Evolutionary conservation across 148 eudicot species (phyloP).

Genomic region (Vaccinium myrtillus): DNA sequence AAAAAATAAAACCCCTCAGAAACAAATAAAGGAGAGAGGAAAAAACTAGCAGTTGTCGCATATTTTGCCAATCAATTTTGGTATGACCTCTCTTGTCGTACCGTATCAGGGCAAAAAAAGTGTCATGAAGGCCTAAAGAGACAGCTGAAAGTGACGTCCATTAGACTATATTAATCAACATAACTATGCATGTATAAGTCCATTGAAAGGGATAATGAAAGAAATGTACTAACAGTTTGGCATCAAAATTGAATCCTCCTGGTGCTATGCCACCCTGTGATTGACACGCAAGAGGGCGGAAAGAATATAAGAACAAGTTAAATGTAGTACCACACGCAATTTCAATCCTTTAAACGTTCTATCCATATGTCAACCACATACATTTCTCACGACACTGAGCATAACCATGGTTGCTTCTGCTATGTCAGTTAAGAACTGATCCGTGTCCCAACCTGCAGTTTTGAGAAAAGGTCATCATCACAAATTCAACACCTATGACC

Average conservation of each 20-base stretch:
- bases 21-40: not conserved
- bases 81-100: not conserved
- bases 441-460: conserved; percentile 94
- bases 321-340: not conserved
- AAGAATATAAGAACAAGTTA: not conserved
- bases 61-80: not conserved
- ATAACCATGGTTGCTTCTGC: conserved; percentile 85
- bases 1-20: not conserved
- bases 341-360: not conserved
- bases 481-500: not conserved
- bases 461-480: conserved; percentile 12
- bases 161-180: not conserved
- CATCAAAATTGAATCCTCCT: conserved; percentile 98
- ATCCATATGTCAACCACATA: conserved; percentile 28
- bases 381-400: conserved; percentile 90
- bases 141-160: not conserved
- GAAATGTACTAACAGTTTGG: conserved; percentile 70
- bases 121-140: not conserved
- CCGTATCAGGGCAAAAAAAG: not conserved
- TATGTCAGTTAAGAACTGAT: conserved; percentile 90
- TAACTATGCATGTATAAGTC: not conserved
- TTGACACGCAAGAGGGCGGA: not conserved
- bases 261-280: conserved; percentile 92
- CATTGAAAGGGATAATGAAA: not conserved
- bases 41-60: conserved; percentile 7